Conservation (phyloP, 1,284 basidiomycete species). For the Irpex sp. region DNA sequence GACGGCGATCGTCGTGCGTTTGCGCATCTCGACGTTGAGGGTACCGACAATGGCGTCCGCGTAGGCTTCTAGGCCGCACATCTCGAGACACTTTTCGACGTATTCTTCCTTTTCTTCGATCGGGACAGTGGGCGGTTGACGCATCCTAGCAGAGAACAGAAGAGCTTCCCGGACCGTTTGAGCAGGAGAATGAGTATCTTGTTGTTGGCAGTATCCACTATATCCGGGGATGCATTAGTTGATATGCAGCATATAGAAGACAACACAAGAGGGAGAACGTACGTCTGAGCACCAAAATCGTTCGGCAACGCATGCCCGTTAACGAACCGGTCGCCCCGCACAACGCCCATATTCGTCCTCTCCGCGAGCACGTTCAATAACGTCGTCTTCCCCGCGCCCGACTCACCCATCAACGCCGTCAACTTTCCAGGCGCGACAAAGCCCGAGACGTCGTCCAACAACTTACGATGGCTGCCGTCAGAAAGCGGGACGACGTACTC, state of each 20-base stretch:
- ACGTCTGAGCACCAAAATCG: constrained; percentile 75
- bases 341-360: constrained; percentile 76
- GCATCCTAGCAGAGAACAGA: constrained; percentile 76
- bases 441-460: constrained; percentile 80
- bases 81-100: constrained; percentile 74
- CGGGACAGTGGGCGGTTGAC: constrained; percentile 70
- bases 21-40: constrained; percentile 73
- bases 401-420: constrained; percentile 77
- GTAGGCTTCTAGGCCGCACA: constrained; percentile 73
- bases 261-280: constrained; percentile 14
- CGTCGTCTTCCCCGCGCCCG: constrained; percentile 81
- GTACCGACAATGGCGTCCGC: constrained; percentile 78
- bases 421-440: constrained; percentile 82
- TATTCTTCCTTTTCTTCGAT: constrained; percentile 76
- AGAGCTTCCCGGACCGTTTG: constrained; percentile 85
- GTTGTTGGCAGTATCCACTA: constrained; percentile 77
- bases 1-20: constrained; percentile 80
- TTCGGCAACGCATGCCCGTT: constrained; percentile 68
- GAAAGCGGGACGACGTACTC: constrained; percentile 60
- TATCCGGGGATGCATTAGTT: neutral
- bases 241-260: constrained; percentile 10
- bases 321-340: constrained; percentile 76
- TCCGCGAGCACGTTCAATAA: constrained; percentile 83
- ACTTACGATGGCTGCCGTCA: constrained; percentile 48
- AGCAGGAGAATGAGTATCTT: constrained; percentile 72